Base-by-base conservation (phyloP, 2,329 filamentous ascomycete genomes). In the Hypoxylon sp. region DNA sequence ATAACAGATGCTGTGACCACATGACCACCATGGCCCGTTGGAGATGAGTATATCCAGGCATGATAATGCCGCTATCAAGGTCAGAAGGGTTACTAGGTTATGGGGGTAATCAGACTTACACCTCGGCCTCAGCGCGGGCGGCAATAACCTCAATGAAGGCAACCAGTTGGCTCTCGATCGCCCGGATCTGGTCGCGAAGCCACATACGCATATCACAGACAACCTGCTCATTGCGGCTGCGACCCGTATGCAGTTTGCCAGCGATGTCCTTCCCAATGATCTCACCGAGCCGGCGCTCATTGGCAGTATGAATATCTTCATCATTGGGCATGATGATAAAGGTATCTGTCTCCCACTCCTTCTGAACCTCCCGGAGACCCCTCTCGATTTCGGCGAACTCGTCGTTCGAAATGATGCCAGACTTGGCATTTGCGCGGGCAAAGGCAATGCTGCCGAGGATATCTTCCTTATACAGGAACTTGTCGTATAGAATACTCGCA, bases 191-290 rank as follows among this genome's bases (percentile, higher is more conserved):
- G 69, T 94, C 90, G 45, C 93, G 86, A 68, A 97, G 81, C 93
- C 93, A 97, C 78, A 97, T 83, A 66, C 93, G 90, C 91, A 97
- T 95, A 74, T 97, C 93, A 21, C 91, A 94, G 50, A 90, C 93
- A 61, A 97, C 89, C 81, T 97, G 94, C 80, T 97, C 94, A 75
- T 97, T 97, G 72, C 94, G 87, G 78, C 91, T 94, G 55, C 94
- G 90, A 45, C 90, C 90, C 2, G 94, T 97, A 80, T 97, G 94
- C 62, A 97, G 87, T 82, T 97, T 97, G 23, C 94, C 93, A 0
- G 90, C 93, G 61, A 91, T 89, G 25, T 94, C 88, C 78, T 91
- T 94, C 74, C 94, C 93, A 68, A 97, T 94, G 68, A 97, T 86
- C 82, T 97, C 94, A 54, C 92, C 91, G 1, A 93, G 80, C 2